Percentiles rank a stretch among this genome's conserved stretches.
These are phyloP conservation scores for Colletotrichum nymphaeae DNA, from an alignment of 2,329 filamentous ascomycete genomes.

Conservation along the genomic window DNA sequence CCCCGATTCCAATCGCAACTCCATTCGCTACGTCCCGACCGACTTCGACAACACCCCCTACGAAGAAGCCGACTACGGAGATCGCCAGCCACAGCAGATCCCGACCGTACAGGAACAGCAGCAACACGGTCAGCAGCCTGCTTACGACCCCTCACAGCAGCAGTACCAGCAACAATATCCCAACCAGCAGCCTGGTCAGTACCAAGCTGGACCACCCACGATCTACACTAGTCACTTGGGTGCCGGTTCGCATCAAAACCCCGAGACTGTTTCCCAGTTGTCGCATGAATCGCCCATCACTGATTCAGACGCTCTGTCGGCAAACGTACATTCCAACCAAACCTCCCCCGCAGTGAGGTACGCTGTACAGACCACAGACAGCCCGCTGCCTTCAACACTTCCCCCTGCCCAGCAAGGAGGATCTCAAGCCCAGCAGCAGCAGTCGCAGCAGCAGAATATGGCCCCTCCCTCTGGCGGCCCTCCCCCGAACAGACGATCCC, in stretches of 20 bases:
- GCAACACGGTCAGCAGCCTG: slow-evolving; percentile 48
- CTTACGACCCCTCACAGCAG: slow-evolving; percentile 53
- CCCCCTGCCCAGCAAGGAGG: slow-evolving; percentile 42
- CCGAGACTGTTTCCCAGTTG: slow-evolving; percentile 71
- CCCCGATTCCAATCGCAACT: slow-evolving; percentile 51
- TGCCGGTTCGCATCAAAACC: slow-evolving; percentile 55
- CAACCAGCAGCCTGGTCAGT: slow-evolving; percentile 38
- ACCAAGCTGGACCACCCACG: slow-evolving; percentile 49
- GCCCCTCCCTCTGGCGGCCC: slow-evolving; percentile 58
- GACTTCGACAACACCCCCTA: slow-evolving; percentile 59
- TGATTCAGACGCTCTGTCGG: slow-evolving; percentile 58
- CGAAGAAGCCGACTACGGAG: slow-evolving; percentile 57
- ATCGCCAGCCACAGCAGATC: slow-evolving; percentile 47
- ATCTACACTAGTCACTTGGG: slow-evolving; percentile 49
- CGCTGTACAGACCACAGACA: slow-evolving; percentile 43
- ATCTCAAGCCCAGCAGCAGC: slow-evolving; percentile 45
- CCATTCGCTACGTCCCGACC: slow-evolving; percentile 60
- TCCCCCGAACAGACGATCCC: slow-evolving; percentile 58
- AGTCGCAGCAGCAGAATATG: slow-evolving; percentile 52
- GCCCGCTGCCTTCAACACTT: slow-evolving; percentile 36
- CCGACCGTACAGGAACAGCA: slow-evolving; percentile 49
- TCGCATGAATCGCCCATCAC: slow-evolving; percentile 70
- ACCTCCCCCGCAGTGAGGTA: slow-evolving; percentile 56
- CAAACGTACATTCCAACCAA: slow-evolving; percentile 56
- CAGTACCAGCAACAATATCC: slow-evolving; percentile 49